phyloP scores from a whole-genome alignment of 306 rosid genomes.

The Pachyrhizus erosus region DNA sequence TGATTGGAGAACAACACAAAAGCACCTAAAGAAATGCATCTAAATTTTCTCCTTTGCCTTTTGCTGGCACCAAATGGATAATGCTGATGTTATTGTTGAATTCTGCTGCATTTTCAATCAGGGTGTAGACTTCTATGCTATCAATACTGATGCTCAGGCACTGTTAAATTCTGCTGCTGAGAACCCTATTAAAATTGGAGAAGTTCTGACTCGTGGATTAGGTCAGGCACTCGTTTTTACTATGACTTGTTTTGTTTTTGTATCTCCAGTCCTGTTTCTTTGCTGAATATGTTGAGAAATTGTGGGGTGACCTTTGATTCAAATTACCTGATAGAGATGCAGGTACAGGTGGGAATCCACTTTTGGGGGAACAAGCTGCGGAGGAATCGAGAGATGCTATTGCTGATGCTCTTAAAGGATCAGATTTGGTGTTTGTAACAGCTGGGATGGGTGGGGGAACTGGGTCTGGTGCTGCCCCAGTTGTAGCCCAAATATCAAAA shows the following conservation, averaged over 20 bases:
- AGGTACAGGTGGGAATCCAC: constrained; percentile 99
- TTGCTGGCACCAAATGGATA: constrained; percentile 25
- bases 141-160: constrained; percentile 98
- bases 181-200: constrained; percentile 94
- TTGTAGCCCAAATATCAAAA: constrained; percentile 92
- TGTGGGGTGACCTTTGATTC: constrained; percentile 45
- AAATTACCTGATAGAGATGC: constrained; percentile 57
- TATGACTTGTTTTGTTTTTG: constrained; percentile 15
- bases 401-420: constrained; percentile 85
- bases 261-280: neutral
- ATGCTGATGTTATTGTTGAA: constrained; percentile 35
- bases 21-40: too few species aligned
- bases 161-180: constrained; percentile 83
- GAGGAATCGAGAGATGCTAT: constrained; percentile 96
- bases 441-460: constrained; percentile 99
- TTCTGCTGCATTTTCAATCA: constrained; percentile 52
- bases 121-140: constrained; percentile 98
- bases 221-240: constrained; percentile 63
- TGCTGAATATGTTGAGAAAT: constrained; percentile 12
- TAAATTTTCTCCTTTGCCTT: too few species aligned
- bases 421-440: constrained; percentile 96
- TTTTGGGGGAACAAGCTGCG: constrained; percentile 97
- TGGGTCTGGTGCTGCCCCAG: constrained; percentile 99
- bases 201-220: constrained; percentile 97
- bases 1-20: too few species aligned